Conservation (phyloP, 169 alveolate species). For the Eimeria sp. region DNA sequence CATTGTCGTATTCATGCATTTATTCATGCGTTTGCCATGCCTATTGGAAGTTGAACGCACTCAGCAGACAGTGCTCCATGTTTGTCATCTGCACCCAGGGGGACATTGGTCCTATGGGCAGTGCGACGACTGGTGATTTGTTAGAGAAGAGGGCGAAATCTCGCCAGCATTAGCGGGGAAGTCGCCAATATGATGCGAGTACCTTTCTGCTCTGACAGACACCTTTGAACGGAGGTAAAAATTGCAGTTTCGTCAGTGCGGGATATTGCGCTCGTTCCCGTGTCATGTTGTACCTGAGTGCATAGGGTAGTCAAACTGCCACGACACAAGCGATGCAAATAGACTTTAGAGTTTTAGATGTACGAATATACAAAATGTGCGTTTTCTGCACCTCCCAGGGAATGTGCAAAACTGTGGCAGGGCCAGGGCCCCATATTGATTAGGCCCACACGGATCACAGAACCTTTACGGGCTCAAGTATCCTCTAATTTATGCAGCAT, state of each 20-base stretch:
- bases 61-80: background rate
- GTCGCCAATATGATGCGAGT: background rate
- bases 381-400: background rate
- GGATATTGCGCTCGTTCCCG: no score
- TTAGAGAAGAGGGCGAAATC: background rate
- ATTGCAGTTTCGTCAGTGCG: background rate
- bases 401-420: background rate
- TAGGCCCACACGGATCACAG: background rate
- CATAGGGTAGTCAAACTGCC: background rate
- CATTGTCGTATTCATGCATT: background rate
- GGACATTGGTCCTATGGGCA: background rate
- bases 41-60: background rate
- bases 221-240: background rate
- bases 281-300: no score
- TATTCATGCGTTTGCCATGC: background rate
- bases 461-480: background rate
- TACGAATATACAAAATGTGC: background rate
- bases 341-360: no score
- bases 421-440: background rate
- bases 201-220: background rate
- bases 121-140: background rate
- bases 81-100: background rate
- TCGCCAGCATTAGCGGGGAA: background rate
- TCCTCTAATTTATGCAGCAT: background rate
- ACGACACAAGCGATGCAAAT: background rate